phyloP scores from a whole-genome alignment of 805 yeast species.

The Myxozyma kluyveri region DNA sequence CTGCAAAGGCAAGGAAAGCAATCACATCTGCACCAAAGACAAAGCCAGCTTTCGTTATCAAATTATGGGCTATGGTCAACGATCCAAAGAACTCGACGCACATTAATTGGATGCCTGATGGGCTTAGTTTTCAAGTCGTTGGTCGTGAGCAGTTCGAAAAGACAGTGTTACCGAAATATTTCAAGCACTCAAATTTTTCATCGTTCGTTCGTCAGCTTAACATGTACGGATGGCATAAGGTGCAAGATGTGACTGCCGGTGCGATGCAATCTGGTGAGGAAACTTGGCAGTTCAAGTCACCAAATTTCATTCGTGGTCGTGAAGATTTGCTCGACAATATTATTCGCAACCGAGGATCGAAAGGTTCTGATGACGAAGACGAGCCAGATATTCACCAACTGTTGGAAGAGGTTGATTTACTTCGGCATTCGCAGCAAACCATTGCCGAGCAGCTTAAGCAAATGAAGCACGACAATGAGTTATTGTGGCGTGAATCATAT shows the following conservation, averaged over 20 bases:
- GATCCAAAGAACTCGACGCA: constrained; percentile 66
- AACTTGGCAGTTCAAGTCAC: constrained; percentile 83
- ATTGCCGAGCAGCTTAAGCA: constrained; percentile 82
- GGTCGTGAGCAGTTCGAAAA: constrained; percentile 84
- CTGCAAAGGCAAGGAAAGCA: constrained; percentile 30
- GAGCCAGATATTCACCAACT: constrained; percentile 51
- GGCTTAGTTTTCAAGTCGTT: constrained; percentile 76
- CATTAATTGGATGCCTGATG: constrained; percentile 84
- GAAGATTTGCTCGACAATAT: constrained; percentile 85
- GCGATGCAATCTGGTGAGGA: constrained; percentile 59
- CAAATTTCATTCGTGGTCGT: constrained; percentile 68
- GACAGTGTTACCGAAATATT: constrained; percentile 80
- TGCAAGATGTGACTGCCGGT: constrained; percentile 82
- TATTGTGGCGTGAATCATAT: constrained; percentile 87
- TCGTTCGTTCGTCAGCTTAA: constrained; percentile 93
- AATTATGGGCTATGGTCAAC: constrained; percentile 94
- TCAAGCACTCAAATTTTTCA: constrained; percentile 93
- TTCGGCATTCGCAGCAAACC: constrained; percentile 73
- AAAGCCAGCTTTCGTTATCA: constrained; percentile 86
- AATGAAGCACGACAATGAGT: constrained; percentile 80
- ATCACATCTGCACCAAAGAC: constrained; percentile 34
- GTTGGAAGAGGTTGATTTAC: constrained; percentile 66
- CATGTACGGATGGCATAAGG: constrained; percentile 99
- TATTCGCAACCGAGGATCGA: constrained; percentile 63
- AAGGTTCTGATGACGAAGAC: constrained; percentile 44